Base-by-base conservation (phyloP, 2,329 filamentous ascomycete genomes). In the Colletotrichum navitas region DNA sequence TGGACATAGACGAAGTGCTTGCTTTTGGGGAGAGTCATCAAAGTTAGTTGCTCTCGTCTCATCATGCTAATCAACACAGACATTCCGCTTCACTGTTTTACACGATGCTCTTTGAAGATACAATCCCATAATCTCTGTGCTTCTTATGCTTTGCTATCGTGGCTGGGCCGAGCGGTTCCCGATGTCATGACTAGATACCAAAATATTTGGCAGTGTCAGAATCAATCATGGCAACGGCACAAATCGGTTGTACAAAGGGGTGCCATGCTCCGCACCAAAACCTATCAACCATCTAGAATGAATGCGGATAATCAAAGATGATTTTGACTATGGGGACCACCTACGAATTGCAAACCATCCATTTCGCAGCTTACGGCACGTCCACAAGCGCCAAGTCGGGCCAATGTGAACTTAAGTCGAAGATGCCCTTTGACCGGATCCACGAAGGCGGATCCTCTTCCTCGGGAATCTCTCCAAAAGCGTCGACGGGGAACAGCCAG, bases 1-100 rank as follows among this genome's bases (percentile, higher is more conserved):
- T 89, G 26, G 75, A 80, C 45, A 72, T 89, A 54, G 83, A 87
- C 2, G 79, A 85, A 54, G 79, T 88, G 21, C 66, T 89, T 58
- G 75, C 76, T 8, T 82, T 83, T 77, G 87, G 82, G 0, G 84
- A 88, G 76, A 75, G 41, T 5, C 45, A 73, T 54, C 47, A 32
- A 29, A 62, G 45, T 56, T 62, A 64, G 12, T 36, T 36, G 55
- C 55, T 56, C 34, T 12, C 36, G 18, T 54, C 26, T 47, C 26
- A 26, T 32, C n/a, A 18, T 0, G 5, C 29, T 39, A 8, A 52
- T 63, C 21, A 7, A 52, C 34, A 41, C 43, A 56, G 54, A 14
- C 21, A n/a, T 49, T 36, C 41, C 14, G 43, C 21, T 47, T 61
- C 41, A 34, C 47, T 7, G 18, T 49, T 49, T 55, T 18, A n/a